A percentile compares a stretch with the other conserved stretches of the same genome.
Evolutionary conservation across 768 basidiomycete species (phyloP).

Genomic region (Stropharia rugosoannulata): DNA sequence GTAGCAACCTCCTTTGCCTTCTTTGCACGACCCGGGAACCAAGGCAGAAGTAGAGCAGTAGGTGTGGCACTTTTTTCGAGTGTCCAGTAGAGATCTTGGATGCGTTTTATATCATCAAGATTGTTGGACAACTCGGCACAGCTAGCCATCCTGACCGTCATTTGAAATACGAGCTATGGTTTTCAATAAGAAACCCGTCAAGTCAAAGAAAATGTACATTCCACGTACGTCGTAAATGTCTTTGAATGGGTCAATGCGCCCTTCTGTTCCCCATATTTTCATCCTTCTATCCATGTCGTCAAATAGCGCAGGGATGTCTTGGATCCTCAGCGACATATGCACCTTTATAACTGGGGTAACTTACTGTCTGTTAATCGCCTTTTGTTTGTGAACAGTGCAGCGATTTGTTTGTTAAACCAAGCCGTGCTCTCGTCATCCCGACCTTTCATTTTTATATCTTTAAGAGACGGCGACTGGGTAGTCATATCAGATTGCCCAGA

Average conservation of each 20-base stretch:
- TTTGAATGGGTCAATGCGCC: conserved; percentile 28
- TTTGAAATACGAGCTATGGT: conserved; percentile 34
- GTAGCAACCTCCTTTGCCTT: conserved; percentile 29
- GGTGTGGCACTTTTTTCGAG: conserved; percentile 37
- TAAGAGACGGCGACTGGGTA: conserved; percentile 17
- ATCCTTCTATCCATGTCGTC: conserved; percentile 23
- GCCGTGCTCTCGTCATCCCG: conserved; percentile 9
- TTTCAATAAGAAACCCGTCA: neutral
- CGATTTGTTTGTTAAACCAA: conserved; percentile 24
- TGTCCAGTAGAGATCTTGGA: conserved; percentile 26
- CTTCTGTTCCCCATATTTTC: conserved; percentile 23
- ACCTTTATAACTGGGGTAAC: neutral
- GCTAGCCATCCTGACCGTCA: conserved; percentile 36
- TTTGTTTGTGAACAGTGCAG: conserved; percentile 16
- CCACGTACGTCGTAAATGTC: conserved; percentile 26
- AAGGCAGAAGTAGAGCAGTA: conserved; percentile 30
- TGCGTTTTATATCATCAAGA: conserved; percentile 14
- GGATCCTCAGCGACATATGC: neutral
- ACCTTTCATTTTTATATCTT: conserved; percentile 22
- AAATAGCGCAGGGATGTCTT: conserved; percentile 17
- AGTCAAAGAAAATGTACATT: no score
- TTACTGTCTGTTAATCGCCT: conserved; percentile 18
- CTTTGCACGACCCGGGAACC: conserved; percentile 33
- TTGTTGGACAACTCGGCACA: conserved; percentile 34
- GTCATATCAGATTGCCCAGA: neutral